Evolutionary conservation across 2,329 filamentous ascomycete species (phyloP).

Genomic region (Mycocentrospora acerina): DNA sequence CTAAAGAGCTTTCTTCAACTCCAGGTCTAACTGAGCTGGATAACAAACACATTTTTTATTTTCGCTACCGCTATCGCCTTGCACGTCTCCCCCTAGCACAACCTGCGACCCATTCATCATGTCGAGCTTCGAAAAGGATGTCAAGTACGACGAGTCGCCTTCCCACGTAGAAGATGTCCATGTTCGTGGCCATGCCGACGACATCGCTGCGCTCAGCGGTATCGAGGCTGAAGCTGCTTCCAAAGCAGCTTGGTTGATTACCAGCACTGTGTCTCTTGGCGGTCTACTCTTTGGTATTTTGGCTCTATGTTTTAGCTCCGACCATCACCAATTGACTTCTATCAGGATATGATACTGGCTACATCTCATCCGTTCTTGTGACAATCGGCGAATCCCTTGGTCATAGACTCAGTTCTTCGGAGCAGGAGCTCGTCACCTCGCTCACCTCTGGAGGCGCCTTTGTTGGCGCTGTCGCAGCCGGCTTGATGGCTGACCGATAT

Average conservation of each 20-base stretch:
- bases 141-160: slow-evolving; percentile 15
- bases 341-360: slow-evolving; percentile 41
- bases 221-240: slow-evolving; percentile 31
- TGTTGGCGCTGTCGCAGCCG: slow-evolving; percentile 40
- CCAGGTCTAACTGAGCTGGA: slow-evolving; percentile 4
- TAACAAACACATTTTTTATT: slow-evolving; percentile 3
- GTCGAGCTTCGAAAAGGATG: slow-evolving; percentile 16
- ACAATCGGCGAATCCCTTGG: slow-evolving; percentile 39
- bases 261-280: slow-evolving; percentile 30
- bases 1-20: slow-evolving; percentile 2
- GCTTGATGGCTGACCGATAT: slow-evolving; percentile 38
- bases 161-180: slow-evolving; percentile 26
- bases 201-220: slow-evolving; percentile 24
- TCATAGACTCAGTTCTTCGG: slow-evolving; percentile 29
- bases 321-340: background rate
- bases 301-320: background rate
- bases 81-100: background rate
- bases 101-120: background rate
- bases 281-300: slow-evolving; percentile 29
- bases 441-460: slow-evolving; percentile 42
- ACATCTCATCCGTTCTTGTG: slow-evolving; percentile 43
- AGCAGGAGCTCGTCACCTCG: slow-evolving; percentile 44
- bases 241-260: slow-evolving; percentile 31
- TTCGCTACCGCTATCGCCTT: background rate
- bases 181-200: slow-evolving; percentile 14